Conservation (phyloP, 2,329 filamentous ascomycete species). For the Leptographium procerum region DNA sequence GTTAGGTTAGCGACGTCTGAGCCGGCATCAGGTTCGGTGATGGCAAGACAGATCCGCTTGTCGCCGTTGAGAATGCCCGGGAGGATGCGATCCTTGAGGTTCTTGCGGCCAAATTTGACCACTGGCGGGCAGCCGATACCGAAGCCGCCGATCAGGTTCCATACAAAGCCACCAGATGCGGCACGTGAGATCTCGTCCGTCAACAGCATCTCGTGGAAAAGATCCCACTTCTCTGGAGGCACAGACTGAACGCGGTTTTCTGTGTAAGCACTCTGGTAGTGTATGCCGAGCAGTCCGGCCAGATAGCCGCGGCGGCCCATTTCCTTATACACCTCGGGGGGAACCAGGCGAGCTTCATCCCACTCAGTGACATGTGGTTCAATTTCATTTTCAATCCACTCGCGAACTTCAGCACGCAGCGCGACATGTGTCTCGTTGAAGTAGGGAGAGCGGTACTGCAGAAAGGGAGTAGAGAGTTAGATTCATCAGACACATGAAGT, state of each 20-base stretch:
- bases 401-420: slow-evolving; percentile 78
- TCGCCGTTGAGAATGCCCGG: slow-evolving; percentile 82
- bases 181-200: slow-evolving; percentile 88
- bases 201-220: slow-evolving; percentile 94
- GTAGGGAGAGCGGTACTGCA: slow-evolving; percentile 94
- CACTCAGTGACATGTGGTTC: slow-evolving; percentile 90
- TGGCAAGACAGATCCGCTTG: slow-evolving; percentile 94
- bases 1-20: slow-evolving; percentile 91
- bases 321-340: slow-evolving; percentile 82
- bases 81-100: slow-evolving; percentile 74
- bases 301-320: slow-evolving; percentile 91
- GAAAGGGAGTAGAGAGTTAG: background rate
- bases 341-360: slow-evolving; percentile 90
- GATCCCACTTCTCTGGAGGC: slow-evolving; percentile 81
- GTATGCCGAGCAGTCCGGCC: slow-evolving; percentile 75
- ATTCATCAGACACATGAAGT: background rate
- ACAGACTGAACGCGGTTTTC: slow-evolving; percentile 66
- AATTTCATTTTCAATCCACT: slow-evolving; percentile 83
- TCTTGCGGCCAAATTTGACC: slow-evolving; percentile 82
- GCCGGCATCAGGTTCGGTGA: slow-evolving; percentile 92
- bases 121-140: slow-evolving; percentile 89
- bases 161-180: slow-evolving; percentile 86
- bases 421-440: slow-evolving; percentile 90
- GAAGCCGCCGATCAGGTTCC: slow-evolving; percentile 95
- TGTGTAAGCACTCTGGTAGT: slow-evolving; percentile 68